phyloP scores from a whole-genome alignment of 345 rosid genomes.

The Carallia pectinifolia region DNA sequence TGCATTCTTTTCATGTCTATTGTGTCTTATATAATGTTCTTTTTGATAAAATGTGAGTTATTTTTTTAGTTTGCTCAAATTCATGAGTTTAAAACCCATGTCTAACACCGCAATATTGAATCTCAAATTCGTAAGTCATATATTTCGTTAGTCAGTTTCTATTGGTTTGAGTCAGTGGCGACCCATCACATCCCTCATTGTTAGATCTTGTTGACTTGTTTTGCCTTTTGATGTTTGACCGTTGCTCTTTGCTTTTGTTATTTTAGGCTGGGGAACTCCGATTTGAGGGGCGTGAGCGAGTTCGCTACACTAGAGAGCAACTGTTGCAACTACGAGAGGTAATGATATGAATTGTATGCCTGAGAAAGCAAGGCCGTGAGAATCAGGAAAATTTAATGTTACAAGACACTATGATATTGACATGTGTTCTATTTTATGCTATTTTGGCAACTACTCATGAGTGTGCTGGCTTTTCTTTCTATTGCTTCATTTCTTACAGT shows the following conservation, averaged over 20 bases:
- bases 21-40: background rate
- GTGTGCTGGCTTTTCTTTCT: too few species aligned
- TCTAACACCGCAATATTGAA: background rate
- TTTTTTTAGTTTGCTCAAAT: background rate
- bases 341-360: background rate
- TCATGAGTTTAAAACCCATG: background rate
- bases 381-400: background rate
- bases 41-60: background rate
- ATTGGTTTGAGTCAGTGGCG: too few species aligned
- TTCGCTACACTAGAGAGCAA: conserved; percentile 11
- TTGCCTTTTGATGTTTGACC: background rate
- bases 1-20: background rate
- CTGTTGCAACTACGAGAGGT: conserved; percentile 10
- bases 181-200: too few species aligned
- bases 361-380: background rate
- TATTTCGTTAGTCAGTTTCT: too few species aligned
- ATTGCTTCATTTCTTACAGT: background rate
- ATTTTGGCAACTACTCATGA: background rate
- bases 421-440: too few species aligned
- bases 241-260: background rate
- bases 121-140: background rate
- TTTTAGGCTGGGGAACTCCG: conserved; percentile 7
- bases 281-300: conserved; percentile 8
- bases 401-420: too few species aligned
- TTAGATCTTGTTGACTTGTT: background rate